Evolutionary conservation across 768 basidiomycete genomes (phyloP).

Genomic region (Phaffia tasmanica): DNA sequence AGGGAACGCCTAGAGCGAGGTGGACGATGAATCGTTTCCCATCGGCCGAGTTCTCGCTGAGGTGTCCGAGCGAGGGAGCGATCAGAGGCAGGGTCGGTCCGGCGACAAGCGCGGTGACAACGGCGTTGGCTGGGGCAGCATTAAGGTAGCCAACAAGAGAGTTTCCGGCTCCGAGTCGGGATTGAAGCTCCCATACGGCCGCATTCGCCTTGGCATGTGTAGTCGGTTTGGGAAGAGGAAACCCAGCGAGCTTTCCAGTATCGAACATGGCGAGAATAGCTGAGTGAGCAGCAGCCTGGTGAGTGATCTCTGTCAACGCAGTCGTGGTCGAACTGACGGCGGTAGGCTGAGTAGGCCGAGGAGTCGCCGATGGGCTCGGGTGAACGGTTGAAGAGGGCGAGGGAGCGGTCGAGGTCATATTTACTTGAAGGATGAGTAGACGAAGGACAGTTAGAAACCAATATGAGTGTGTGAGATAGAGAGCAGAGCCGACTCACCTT

Average conservation of each 20-base stretch:
- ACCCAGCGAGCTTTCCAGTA: slow-evolving; percentile 25
- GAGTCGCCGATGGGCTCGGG: background rate
- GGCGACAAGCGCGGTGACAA: slow-evolving; percentile 48
- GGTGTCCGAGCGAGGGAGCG: slow-evolving; percentile 61
- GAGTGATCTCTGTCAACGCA: slow-evolving; percentile 7
- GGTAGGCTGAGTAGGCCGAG: background rate
- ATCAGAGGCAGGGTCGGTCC: slow-evolving; percentile 73
- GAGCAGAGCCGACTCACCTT: too few species aligned
- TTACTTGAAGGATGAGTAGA: background rate
- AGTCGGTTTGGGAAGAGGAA: slow-evolving; percentile 13
- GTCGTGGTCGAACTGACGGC: background rate
- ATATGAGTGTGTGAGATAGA: too few species aligned
- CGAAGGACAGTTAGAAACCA: background rate
- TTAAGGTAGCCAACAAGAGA: slow-evolving; percentile 52
- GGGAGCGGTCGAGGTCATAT: slow-evolving; percentile 13
- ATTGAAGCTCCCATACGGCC: slow-evolving; percentile 58
- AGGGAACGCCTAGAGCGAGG: slow-evolving; percentile 52
- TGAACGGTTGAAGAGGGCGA: slow-evolving; percentile 12
- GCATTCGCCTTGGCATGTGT: slow-evolving; percentile 17
- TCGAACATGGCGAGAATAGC: slow-evolving; percentile 24
- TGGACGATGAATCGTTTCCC: slow-evolving; percentile 67
- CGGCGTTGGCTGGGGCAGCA: slow-evolving; percentile 1
- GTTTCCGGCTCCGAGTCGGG: slow-evolving; percentile 71
- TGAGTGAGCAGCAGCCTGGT: slow-evolving; percentile 14
- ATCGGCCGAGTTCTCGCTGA: slow-evolving; percentile 51